Base-by-base conservation (phyloP, 192 early-diverging fungal genomes). In the Thoreauomyces humboldtii region DNA sequence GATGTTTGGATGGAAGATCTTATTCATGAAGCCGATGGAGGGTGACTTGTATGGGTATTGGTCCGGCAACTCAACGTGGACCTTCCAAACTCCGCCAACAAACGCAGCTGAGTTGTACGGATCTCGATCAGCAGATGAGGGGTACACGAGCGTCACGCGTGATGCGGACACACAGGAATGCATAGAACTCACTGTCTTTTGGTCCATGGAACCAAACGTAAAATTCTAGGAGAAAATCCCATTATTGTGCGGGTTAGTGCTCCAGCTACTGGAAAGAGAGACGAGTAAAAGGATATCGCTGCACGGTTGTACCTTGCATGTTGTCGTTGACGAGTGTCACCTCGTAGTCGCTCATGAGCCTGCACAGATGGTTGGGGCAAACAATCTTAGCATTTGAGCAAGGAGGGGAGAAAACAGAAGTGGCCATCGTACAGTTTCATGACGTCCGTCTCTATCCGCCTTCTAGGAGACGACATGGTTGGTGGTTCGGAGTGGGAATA, bases 21-120 rank as follows among this genome's bases (percentile, higher is more conserved):
- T 95, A 86, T 99, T 99, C 82, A 92, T 91, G 71, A 99, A 99
- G 9, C 97, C 97, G 59, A 99, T 99, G 44, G 94, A 96, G 15
- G 95, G 97, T 27, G 92, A 95, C 79, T 96, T 95, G 86, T 94
- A 99, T 9, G 97, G 97, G 65, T 99, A 99, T 69, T 98, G 92
- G 78, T 99, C 97, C 5, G 95, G 97, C 22, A 99, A 83, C 74
- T 99, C 97, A 14, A 99, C 97, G 71, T 94, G 97, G 22, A 99
- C 82, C 74, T 96, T 96, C 95, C 95, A 99, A 31, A 92, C 81
- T 22, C 97, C 97, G 43, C 89, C 91, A 21, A 82, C 75, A 75
- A 97, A 99, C 29, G 95, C 93, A 17, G 96, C 94, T 96, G 32
- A 61, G 36, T 24, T 27, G 61, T 1, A 35, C 46, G 29, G 32